Percentiles rank a stretch among this genome's conserved stretches.
Evolutionary conservation across 1,139 yeast species (phyloP).

Genomic region (Arxiozyma bovina): DNA sequence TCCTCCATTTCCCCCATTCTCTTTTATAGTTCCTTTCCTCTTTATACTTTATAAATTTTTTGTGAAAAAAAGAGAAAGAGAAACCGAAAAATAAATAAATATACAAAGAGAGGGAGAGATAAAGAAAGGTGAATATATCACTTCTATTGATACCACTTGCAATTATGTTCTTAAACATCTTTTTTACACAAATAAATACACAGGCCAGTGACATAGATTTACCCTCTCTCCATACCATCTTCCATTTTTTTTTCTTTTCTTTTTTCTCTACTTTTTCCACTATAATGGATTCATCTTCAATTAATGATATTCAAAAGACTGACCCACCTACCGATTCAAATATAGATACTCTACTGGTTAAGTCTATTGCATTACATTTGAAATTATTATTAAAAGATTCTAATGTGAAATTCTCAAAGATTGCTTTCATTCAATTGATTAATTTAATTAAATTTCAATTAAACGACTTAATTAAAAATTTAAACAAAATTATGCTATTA

Average conservation of each 20-base stretch:
- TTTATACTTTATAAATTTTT: too few relatives aligned
- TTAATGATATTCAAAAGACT: background rate
- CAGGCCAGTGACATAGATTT: too few relatives aligned
- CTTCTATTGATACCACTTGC: too few relatives aligned
- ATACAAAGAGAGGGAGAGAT: too few relatives aligned
- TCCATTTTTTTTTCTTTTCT: background rate
- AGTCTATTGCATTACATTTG: constrained; percentile 33
- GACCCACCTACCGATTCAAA: constrained; percentile 11
- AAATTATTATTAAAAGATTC: constrained; percentile 31
- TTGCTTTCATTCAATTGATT: constrained; percentile 41
- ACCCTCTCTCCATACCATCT: background rate
- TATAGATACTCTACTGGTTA: constrained; percentile 18
- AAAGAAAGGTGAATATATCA: too few relatives aligned
- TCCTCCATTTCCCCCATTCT: background rate
- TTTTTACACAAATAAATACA: too few relatives aligned
- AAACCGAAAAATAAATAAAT: too few relatives aligned
- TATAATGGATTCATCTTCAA: background rate
- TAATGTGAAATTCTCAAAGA: constrained; percentile 32
- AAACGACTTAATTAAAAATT: constrained; percentile 37
- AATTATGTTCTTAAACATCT: too few relatives aligned
- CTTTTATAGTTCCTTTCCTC: too few relatives aligned
- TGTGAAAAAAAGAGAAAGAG: too few relatives aligned
- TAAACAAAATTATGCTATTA: constrained; percentile 50
- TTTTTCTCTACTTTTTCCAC: background rate
- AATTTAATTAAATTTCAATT: constrained; percentile 45